Base-by-base conservation (phyloP, 2,329 filamentous ascomycete species). In the Ascochyta pisi region DNA sequence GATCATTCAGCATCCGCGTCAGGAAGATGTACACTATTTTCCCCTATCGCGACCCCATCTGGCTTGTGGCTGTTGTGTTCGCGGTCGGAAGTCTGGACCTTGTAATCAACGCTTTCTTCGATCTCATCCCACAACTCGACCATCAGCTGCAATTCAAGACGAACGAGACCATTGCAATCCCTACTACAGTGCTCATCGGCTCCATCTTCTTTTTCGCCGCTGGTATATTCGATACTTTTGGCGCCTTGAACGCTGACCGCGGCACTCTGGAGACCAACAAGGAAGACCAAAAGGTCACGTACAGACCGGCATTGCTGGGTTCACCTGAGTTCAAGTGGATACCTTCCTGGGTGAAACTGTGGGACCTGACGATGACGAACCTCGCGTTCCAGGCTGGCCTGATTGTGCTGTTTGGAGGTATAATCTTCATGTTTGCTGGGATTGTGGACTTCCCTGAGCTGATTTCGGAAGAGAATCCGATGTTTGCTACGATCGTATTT, bases 371-470 rank as follows among this genome's bases (percentile, higher is more conserved):
- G 0, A 49, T 48, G 6, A 65, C 55, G 8, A 68, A 63, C 27
- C 42, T 66, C 9, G 64, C 68, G 0, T 72, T 72, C 13, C 69
- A 71, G 50, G 68, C 69, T 6, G 67, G 70, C 3, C 60, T 74
- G 3, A 62, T 70, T 3, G 65, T 69, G 9, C 54, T 72, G 6
- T 64, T 73, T 26, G 65, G 70, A 8, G 68, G 69, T 16, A 50
- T 73, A 3, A 63, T 71, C 37, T 69, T 73, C 49, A 69, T 70
- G 63, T 62, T 71, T 37, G 66, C 66, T 2, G 69, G 66, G 3
- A 61, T 72, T n/a, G 63, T 66, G 15, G 67, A 66, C 29, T 69
- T 66, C 15, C 69, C 68, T 2, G 66, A 63, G n/a, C 13, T 72
- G 1, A 57, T 72, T 0, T n/a, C 58, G 0, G 61, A 67, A 24